These are phyloP conservation scores for Colletotrichum tamarilloi DNA, from an alignment of 2,329 filamentous ascomycete species.

Conservation along the genomic window DNA sequence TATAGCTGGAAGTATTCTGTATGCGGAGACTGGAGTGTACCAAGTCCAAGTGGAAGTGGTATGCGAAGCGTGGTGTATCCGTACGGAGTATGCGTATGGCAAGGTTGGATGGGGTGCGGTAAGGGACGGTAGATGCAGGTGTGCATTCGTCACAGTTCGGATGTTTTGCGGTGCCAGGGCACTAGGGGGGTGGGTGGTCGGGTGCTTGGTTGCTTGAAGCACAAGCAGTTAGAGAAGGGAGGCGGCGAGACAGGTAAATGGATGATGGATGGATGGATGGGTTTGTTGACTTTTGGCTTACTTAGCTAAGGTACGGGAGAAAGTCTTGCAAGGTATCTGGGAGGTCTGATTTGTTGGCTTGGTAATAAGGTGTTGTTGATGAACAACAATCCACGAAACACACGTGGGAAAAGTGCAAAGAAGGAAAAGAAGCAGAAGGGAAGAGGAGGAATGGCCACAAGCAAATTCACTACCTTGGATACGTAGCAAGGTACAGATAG, in stretches of 20 bases:
- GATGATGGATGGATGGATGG: background rate
- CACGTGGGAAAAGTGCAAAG: conserved; percentile 1
- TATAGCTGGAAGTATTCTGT: background rate
- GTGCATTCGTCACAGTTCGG: background rate
- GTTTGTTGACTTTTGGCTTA: background rate
- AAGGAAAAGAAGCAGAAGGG: conserved; percentile 27
- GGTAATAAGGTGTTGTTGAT: background rate
- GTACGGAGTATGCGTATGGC: background rate
- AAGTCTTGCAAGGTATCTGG: too few relatives aligned
- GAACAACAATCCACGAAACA: conserved; percentile 17
- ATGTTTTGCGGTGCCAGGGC: background rate
- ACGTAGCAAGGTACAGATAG: background rate
- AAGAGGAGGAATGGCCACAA: background rate
- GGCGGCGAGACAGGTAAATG: background rate
- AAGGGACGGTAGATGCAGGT: background rate
- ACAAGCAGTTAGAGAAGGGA: conserved; percentile 28
- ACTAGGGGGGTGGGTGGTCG: background rate
- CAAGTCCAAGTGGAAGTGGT: too few relatives aligned
- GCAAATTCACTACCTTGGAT: background rate
- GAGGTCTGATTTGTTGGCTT: too few relatives aligned
- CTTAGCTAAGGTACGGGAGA: background rate
- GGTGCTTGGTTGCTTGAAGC: conserved; percentile 11
- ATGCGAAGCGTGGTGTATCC: background rate
- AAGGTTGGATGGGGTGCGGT: background rate
- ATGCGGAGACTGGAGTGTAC: too few relatives aligned